Evolutionary conservation across 371 early-diverging fungal species (phyloP).

Genomic region (Saksenaea vasiformis): DNA sequence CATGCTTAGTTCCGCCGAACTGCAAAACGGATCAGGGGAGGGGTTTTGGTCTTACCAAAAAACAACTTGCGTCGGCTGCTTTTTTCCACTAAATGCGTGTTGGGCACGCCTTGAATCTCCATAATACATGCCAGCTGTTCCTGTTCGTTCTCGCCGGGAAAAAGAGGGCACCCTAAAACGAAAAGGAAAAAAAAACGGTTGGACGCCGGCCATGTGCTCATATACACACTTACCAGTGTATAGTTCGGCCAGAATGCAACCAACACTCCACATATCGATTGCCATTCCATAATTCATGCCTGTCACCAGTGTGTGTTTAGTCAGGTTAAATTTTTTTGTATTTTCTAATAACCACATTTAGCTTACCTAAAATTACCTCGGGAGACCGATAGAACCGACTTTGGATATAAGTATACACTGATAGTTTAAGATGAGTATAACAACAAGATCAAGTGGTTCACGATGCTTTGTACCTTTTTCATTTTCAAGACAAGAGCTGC

Average conservation of each 20-base stretch:
- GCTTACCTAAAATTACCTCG: conserved; percentile 87
- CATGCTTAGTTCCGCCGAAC: not conserved
- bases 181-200: not conserved
- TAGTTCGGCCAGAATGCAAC: conserved; percentile 97
- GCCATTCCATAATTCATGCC: conserved; percentile 76
- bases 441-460: not conserved
- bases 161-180: conserved; percentile 78
- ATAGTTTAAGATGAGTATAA: not conserved
- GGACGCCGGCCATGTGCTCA: not conserved
- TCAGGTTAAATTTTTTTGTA: not conserved
- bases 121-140: conserved; percentile 93
- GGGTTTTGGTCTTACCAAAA: conserved; percentile 85
- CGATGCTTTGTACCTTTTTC: conserved; percentile 44
- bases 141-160: conserved; percentile 95
- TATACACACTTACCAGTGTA: conserved; percentile 57
- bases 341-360: not conserved
- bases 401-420: conserved; percentile 94
- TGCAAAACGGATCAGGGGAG: not conserved
- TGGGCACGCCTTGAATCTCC: conserved; percentile 88
- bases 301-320: not conserved
- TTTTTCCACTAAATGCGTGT: conserved; percentile 67
- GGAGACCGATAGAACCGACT: conserved; percentile 96
- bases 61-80: conserved; percentile 78
- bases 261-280: conserved; percentile 99
- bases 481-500: conserved; percentile 80